Base-by-base conservation (phyloP, 1,284 basidiomycete species). In the Mycosarcoma mackinlayi region DNA sequence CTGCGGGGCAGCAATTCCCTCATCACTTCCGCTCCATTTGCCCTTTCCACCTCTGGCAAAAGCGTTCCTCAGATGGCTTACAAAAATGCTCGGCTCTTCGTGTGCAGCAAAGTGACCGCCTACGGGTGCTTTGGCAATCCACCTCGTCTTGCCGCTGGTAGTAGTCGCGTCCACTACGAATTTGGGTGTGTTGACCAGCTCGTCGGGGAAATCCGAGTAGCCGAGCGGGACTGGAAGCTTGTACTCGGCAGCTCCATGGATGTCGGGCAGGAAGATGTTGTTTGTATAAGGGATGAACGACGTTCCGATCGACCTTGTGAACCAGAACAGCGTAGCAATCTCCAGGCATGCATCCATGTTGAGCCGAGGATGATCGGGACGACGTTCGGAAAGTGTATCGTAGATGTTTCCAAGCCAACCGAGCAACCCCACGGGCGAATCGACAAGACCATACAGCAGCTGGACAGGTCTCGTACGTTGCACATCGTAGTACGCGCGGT, bases 51-150 rank as follows among this genome's bases (percentile, higher is more conserved):
- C 52, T 34, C 45, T 52, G 1, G 73, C 44, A 33, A 76, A 76
- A 4, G 75, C 75, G n/a, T 67, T 64, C 11, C 75, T 47, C 34
- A 76, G n/a, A 42, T 76, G 75, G 37, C 38, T 69, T 48, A 69
- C 47, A 49, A 73, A 76, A 47, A 73, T 58, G n/a, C n/a, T 37
- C 4, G 75, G 75, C 40, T 65, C 71, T 37, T 76, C 75, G 40
- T 73, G 65, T 3, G 72, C 73, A 14, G 75, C 73, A 73, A 76
- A 76, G 58, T 76, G 75, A 21, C 75, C 75, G n/a, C 73, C 75
- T 4, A 52, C 42, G 2, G 55, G 56, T n/a, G 47, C 39, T 37
- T 67, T 73, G 19, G 62, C 69, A 13, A 63, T 44, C 73, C 73
- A 75, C 11, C 58, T 45, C 30, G 66, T 57, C 41, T 67, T 61